Conservation (phyloP, 106 monocot genomes). For the Iris macrosiphon region DNA sequence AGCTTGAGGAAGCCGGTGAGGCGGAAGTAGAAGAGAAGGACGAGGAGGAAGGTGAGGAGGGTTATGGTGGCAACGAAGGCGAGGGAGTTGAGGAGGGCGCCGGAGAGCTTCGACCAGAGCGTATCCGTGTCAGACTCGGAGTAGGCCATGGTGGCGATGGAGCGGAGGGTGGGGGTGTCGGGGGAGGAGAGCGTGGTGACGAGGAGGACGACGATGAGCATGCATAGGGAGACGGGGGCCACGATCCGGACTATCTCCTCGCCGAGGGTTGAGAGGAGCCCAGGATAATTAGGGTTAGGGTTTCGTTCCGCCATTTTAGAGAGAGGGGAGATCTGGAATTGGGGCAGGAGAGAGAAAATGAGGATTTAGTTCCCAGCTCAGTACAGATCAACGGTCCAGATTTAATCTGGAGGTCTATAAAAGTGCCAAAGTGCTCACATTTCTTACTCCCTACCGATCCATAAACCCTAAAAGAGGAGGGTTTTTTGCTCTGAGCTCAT, state of each 20-base stretch:
- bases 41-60: constrained; percentile 54
- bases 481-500: no score
- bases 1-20: constrained; percentile 53
- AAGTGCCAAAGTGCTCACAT: no score
- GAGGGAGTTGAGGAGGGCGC: constrained; percentile 47
- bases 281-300: background rate
- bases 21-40: constrained; percentile 89
- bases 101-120: constrained; percentile 38
- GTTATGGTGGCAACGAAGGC: constrained; percentile 48
- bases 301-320: constrained; percentile 4
- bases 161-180: constrained; percentile 11
- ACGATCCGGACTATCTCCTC: constrained; percentile 73
- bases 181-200: constrained; percentile 34
- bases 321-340: background rate
- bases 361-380: no score
- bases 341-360: no score
- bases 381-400: no score
- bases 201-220: constrained; percentile 92
- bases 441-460: no score
- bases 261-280: constrained; percentile 56
- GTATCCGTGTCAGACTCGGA: constrained; percentile 22
- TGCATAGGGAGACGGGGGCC: constrained; percentile 70
- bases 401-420: no score
- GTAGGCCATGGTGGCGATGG: constrained; percentile 19
- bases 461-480: no score